phyloP scores from a whole-genome alignment of 306 rosid species.

The Acacia crassicarpa region DNA sequence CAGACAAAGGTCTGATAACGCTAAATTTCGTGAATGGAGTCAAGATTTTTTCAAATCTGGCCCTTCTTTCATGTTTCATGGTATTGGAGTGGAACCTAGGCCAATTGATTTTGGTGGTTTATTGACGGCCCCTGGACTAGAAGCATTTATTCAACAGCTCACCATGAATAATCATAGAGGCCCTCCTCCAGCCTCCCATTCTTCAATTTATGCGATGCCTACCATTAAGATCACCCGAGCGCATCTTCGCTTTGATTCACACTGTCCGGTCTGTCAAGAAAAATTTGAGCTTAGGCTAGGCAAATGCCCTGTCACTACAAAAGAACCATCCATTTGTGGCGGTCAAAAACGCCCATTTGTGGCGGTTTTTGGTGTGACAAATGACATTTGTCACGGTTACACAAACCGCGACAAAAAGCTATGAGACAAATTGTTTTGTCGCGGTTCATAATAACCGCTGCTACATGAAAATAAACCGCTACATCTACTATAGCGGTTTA shows the following conservation, averaged over 20 bases:
- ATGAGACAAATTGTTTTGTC: too few species aligned
- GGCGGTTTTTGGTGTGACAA: too few species aligned
- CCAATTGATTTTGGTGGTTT: slow-evolving; percentile 46
- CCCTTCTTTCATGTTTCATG: slow-evolving; percentile 49
- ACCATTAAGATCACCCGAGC: slow-evolving; percentile 54
- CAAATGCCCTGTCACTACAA: slow-evolving; percentile 88
- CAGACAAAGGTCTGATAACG: slow-evolving; percentile 49
- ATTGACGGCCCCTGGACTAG: slow-evolving; percentile 59
- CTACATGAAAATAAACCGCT: too few species aligned
- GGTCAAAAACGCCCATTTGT: too few species aligned
- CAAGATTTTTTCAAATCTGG: slow-evolving; percentile 52
- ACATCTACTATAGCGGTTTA: too few species aligned
- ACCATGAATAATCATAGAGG: slow-evolving; percentile 60
- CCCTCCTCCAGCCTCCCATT: slow-evolving; percentile 67
- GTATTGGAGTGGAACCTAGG: slow-evolving; percentile 51
- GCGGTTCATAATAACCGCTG: too few species aligned
- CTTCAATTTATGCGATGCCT: slow-evolving; percentile 81
- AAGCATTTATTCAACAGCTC: slow-evolving; percentile 64
- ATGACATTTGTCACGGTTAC: too few species aligned
- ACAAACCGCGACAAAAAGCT: too few species aligned
- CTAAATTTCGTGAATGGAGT: slow-evolving; percentile 44
- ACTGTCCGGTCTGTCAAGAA: slow-evolving; percentile 81
- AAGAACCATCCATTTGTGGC: too few species aligned
- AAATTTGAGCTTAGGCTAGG: slow-evolving; percentile 69
- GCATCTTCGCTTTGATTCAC: slow-evolving; percentile 64